Evolutionary conservation across 2,329 filamentous ascomycete species (phyloP).

Genomic region (Talaromyces rugulosus): DNA sequence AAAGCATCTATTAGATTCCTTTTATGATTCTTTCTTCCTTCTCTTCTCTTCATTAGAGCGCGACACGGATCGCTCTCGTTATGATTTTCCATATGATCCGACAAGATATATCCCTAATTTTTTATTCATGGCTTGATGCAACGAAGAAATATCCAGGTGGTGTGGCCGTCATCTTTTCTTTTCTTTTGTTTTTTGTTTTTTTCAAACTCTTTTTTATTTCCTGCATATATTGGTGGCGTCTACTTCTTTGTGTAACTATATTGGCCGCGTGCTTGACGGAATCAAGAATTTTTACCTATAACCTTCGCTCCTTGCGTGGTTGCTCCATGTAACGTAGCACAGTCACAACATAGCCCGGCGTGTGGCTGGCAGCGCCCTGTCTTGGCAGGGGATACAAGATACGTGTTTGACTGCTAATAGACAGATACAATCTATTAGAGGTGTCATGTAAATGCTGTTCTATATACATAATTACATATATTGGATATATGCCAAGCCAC

Average conservation of each 20-base stretch:
- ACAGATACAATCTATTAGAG: not conserved
- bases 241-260: not conserved
- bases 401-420: not conserved
- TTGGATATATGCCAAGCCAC: not conserved
- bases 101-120: constrained; percentile 4
- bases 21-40: not conserved
- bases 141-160: not conserved
- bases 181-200: not conserved
- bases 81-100: not conserved
- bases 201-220: not conserved
- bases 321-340: not conserved
- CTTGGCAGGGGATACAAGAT: not conserved
- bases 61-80: not conserved
- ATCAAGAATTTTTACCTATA: constrained; percentile 16
- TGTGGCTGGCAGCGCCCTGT: not conserved
- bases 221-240: not conserved
- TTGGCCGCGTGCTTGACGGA: not conserved
- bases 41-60: not conserved
- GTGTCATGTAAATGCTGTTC: not conserved
- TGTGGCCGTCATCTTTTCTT: not conserved
- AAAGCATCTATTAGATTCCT: not conserved
- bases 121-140: not conserved
- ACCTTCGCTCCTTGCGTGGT: not conserved
- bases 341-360: not conserved
- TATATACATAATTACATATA: not conserved